phyloP scores from a whole-genome alignment of 2,329 filamentous ascomycete genomes.

The Aspergillus sergii region DNA sequence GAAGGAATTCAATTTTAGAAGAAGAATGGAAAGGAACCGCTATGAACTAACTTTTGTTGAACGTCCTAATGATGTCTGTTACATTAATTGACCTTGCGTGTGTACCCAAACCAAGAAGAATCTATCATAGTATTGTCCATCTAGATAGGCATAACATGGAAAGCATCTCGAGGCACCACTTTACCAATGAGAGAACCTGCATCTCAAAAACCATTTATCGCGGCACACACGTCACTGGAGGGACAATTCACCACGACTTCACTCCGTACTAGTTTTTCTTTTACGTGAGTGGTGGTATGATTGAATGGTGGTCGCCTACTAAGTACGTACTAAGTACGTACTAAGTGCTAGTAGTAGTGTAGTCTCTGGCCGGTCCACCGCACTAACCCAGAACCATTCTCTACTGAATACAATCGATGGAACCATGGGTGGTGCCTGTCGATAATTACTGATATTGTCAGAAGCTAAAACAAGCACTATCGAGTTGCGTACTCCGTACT shows the following conservation, averaged over 20 bases:
- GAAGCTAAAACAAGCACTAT: constrained; percentile 4
- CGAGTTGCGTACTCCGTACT: constrained; percentile 11
- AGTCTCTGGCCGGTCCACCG: neutral
- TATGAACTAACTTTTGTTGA: neutral
- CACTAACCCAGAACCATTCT: constrained; percentile 1
- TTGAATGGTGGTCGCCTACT: neutral
- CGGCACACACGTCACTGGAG: neutral
- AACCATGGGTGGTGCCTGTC: constrained; percentile 20
- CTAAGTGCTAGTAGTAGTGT: neutral
- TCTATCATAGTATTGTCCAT: too few species aligned
- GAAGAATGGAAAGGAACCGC: neutral
- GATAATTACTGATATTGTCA: constrained; percentile 19
- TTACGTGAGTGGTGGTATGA: constrained; percentile 3
- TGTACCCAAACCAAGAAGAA: too few species aligned
- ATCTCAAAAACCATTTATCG: neutral
- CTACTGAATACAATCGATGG: constrained; percentile 9
- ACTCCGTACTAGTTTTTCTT: neutral
- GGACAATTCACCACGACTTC: neutral
- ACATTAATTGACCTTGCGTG: neutral
- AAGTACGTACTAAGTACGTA: neutral
- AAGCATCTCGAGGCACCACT: neutral
- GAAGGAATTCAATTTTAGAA: neutral
- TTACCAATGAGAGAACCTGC: too few species aligned
- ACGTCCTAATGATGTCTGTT: neutral
- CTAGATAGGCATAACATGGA: too few species aligned